Evolutionary conservation across 257 asterid species (phyloP).

Genomic region (Solanum rostratum): DNA sequence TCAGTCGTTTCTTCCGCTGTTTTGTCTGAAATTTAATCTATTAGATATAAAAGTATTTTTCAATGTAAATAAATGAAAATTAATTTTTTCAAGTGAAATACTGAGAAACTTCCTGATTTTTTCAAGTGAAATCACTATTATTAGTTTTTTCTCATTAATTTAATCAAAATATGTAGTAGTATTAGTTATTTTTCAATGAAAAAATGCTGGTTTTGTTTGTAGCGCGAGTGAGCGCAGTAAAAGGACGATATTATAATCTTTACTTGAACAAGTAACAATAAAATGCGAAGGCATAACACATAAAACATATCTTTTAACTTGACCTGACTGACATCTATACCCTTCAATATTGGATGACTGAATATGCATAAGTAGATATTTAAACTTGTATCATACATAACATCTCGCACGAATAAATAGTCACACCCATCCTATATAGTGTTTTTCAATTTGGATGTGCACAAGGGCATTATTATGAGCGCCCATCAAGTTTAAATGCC

Average conservation of each 20-base stretch:
- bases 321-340: background rate
- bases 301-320: background rate
- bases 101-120: background rate
- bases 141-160: background rate
- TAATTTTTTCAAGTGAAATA: background rate
- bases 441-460: background rate
- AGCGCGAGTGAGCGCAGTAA: background rate
- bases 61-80: background rate
- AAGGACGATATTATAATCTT: background rate
- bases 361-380: background rate
- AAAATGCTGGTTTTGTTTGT: background rate
- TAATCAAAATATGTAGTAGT: background rate
- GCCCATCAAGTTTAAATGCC: background rate
- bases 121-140: no score
- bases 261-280: background rate
- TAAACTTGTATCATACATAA: background rate
- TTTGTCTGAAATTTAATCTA: background rate
- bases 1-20: background rate
- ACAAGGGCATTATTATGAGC: background rate
- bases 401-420: background rate
- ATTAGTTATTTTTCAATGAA: background rate
- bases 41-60: background rate
- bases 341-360: accelerated
- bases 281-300: background rate
- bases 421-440: background rate